Evolutionary conservation across 75 land plant species (phyloP), one percentile per base, ranked within the genome.

Genomic region (Selaginella tamariscina): DNA sequence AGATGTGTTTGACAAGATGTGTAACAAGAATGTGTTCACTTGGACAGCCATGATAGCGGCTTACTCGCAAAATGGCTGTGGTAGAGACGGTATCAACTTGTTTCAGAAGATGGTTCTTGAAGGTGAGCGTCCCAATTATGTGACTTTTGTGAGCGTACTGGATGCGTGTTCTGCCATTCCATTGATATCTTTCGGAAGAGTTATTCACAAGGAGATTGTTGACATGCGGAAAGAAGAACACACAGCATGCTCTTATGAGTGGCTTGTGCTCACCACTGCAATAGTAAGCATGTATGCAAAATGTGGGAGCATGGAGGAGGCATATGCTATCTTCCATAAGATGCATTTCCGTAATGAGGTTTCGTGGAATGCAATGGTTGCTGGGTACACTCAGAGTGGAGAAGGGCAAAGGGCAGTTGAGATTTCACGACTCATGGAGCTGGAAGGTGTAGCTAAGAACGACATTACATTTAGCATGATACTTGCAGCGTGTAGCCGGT

Each of bases 41-140:
- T 80, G 82, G 82, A 76, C 79, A 13, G 68, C 79, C 0, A 71
- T 80, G 73, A 73, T 80, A 33, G 33, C 56, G 2, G 75, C 68
- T 1, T 32, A 72, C 56, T 78, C 82, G 1, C 65, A 62, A 1
- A 55, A 80, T 76, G 79, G 82, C 0, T 33, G 59, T 65, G 75
- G 68, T 0, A 30, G 49, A 28, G 68, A 73, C 57, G 82, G 79
- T 5, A 69, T 80, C 28, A 66, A 67, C 31, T 26, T 73, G 23
- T 80, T 76, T 31, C 65, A 74, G 55, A 13, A 64, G 24, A 80
- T 80, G 82, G 63, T 33, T 0, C 32, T 65, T 33, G 59, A 65
- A 24, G 62, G 70, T n/a, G 54, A 70, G 0, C 0, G 2, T 24
- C 82, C 82, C 0, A 72, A 73, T 44, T 67, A 70, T 31, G 70